These are phyloP conservation scores for Mortierella sp. DNA, from an alignment of 371 early-diverging fungal genomes.

Conservation along the genomic window DNA sequence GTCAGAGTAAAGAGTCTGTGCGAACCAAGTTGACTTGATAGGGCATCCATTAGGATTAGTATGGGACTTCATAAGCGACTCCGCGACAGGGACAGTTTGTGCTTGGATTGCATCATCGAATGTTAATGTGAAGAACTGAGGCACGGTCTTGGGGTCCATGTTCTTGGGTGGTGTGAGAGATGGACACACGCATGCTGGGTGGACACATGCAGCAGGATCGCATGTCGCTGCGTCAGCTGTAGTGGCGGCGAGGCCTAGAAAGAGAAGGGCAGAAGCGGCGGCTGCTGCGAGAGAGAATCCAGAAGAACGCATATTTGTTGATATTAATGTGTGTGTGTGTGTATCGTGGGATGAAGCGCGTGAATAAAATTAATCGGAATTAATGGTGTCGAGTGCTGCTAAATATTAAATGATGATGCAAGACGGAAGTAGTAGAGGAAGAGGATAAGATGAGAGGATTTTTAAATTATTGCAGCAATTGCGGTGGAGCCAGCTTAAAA, in stretches of 20 bases:
- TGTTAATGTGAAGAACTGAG: conserved; percentile 82
- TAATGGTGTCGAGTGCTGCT: background rate
- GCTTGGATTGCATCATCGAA: conserved; percentile 80
- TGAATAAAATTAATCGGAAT: no score
- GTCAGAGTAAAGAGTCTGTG: conserved; percentile 75
- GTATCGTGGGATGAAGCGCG: background rate
- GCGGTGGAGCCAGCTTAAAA: background rate
- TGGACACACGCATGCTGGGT: conserved; percentile 78
- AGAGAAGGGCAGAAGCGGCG: conserved; percentile 18
- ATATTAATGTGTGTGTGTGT: background rate
- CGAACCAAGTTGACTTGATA: conserved; percentile 75
- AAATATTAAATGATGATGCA: background rate
- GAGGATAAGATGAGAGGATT: background rate
- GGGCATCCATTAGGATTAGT: conserved; percentile 79
- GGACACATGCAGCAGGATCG: conserved; percentile 73
- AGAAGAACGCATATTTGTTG: conserved; percentile 18
- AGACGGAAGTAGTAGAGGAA: background rate
- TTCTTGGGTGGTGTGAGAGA: conserved; percentile 71
- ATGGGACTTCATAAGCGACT: conserved; percentile 30
- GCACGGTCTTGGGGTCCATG: conserved; percentile 67
- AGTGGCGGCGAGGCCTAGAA: conserved; percentile 2
- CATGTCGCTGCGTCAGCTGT: conserved; percentile 59
- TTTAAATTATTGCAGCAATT: background rate
- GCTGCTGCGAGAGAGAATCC: conserved; percentile 18
- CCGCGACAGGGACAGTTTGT: conserved; percentile 51